Percentiles rank a stretch among this genome's conserved stretches.
phyloP scores from a whole-genome alignment of 2,329 filamentous ascomycete species.

The Pseudogymnoascus sp. region DNA sequence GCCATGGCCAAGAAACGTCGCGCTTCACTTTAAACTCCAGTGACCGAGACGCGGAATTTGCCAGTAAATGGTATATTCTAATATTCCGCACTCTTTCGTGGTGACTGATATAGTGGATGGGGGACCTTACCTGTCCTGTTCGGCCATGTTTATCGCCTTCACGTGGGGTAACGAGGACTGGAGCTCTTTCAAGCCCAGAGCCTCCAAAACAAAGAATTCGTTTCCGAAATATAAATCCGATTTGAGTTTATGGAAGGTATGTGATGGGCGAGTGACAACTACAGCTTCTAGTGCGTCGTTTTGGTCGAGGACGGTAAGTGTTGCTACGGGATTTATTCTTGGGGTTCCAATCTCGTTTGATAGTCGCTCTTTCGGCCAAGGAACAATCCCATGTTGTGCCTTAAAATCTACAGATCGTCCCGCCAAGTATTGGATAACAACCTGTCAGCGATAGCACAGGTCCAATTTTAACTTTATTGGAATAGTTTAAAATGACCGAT shows the following conservation, averaged over 20 bases:
- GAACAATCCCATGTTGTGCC: slow-evolving; percentile 4
- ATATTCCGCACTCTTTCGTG: not conserved
- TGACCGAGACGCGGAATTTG: not conserved
- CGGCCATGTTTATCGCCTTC: slow-evolving; percentile 3
- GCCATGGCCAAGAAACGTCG: not conserved
- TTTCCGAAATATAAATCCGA: not conserved
- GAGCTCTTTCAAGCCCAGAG: slow-evolving; percentile 3
- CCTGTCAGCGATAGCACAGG: not conserved
- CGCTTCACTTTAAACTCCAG: not conserved
- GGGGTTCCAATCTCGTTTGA: slow-evolving; percentile 8
- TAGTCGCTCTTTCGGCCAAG: slow-evolving; percentile 6
- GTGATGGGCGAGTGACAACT: not conserved
- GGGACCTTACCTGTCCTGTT: not conserved
- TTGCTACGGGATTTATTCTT: not conserved
- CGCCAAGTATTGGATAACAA: slow-evolving; percentile 6
- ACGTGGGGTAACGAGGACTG: slow-evolving; percentile 2
- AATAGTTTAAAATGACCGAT: not conserved
- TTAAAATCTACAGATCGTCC: slow-evolving; percentile 2
- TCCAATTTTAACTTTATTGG: not conserved
- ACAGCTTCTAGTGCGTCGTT: not conserved
- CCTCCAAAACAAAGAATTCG: not conserved
- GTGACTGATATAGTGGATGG: not conserved
- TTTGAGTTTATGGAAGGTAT: not conserved
- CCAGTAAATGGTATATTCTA: not conserved
- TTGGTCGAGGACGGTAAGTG: not conserved